Base-by-base conservation (phyloP, 441 rosid genomes). In the Pelargonium cotyledonis region DNA sequence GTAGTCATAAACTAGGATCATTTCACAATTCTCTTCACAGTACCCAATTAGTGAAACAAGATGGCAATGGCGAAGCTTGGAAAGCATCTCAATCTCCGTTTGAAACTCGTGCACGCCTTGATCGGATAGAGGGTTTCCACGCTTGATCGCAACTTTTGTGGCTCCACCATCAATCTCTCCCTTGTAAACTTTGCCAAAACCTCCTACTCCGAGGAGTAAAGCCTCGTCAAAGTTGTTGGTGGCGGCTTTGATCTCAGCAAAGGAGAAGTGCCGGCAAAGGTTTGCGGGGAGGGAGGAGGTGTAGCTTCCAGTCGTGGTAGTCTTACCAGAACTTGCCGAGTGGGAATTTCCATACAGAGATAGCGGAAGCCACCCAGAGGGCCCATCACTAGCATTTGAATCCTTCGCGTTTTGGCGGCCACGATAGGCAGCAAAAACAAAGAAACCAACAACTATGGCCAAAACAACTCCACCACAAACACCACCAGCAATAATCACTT, bases 41-140 rank as follows among this genome's bases (percentile, higher is more conserved):
- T 89, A 94, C 46, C 99, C 99, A 21, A 94, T 94, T 74, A 94
- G 72, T 0, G 99, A 94, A 51, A 94, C 97, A 64, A 94, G 99
- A 71, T 94, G 97, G 67, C 99, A 97, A 38, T 94, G 99, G 44
- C 99, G 86, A 53, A 94, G 96, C 80, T 94, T 91, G 0, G 99
- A 94, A 3, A 94, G 96, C 99, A 94, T 91, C 80, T 94, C 97
- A 65, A 94, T 94, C 82, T 94, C 99, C 7, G 99, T 94, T 76
- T 88, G 97, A 83, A 94, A 94, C 80, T 94, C 98, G 51, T 91
- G 96, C 65, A 91, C 97, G 69, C 99, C 99, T 84, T 94, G 99
- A 75, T 91, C 97, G 10, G 97, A 94, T 71, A 91, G 89, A 5
- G 99, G 97, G 79, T 91, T 94, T 0, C 94, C 99, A 35, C 99